Evolutionary conservation across 192 early-diverging fungal genomes (phyloP).

Genomic region (Backusella australiensis): DNA sequence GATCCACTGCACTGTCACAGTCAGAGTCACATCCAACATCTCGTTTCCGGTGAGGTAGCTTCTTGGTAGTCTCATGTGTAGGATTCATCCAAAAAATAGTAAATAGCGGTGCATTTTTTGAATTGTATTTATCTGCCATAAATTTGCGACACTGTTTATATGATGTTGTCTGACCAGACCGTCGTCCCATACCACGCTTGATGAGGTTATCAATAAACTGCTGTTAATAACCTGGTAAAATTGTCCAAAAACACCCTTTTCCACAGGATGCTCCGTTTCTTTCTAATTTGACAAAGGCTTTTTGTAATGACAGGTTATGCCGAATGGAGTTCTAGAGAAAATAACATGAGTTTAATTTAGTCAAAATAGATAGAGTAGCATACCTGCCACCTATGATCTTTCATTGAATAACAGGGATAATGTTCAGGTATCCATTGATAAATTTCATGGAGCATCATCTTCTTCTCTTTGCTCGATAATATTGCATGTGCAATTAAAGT

Average conservation of each 20-base stretch:
- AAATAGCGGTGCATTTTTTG: constrained; percentile 15
- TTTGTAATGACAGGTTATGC: constrained; percentile 85
- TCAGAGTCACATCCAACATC: background rate
- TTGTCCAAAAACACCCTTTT: constrained; percentile 66
- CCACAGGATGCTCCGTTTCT: constrained; percentile 49
- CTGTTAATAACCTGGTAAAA: constrained; percentile 25
- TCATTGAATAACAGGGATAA: constrained; percentile 71
- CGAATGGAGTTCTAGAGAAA: constrained; percentile 81
- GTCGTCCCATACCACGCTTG: background rate
- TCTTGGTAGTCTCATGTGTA: background rate
- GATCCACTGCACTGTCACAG: constrained; percentile 11
- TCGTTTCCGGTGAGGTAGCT: background rate
- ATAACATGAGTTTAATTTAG: background rate
- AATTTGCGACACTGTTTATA: background rate
- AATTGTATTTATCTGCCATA: background rate
- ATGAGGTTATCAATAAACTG: constrained; percentile 31
- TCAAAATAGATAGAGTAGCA: background rate
- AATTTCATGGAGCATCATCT: constrained; percentile 78
- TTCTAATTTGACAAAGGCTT: constrained; percentile 72
- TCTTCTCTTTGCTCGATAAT: constrained; percentile 45
- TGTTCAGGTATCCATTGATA: constrained; percentile 75
- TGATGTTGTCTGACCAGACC: background rate
- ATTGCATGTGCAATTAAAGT: constrained; percentile 83
- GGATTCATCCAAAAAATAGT: constrained; percentile 25
- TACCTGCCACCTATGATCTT: constrained; percentile 77